Evolutionary conservation across 164 flowering plant genomes (phyloP), one percentile per base, ranked within the genome.

Genomic region (Kalanchoe fedtschenkoi): DNA sequence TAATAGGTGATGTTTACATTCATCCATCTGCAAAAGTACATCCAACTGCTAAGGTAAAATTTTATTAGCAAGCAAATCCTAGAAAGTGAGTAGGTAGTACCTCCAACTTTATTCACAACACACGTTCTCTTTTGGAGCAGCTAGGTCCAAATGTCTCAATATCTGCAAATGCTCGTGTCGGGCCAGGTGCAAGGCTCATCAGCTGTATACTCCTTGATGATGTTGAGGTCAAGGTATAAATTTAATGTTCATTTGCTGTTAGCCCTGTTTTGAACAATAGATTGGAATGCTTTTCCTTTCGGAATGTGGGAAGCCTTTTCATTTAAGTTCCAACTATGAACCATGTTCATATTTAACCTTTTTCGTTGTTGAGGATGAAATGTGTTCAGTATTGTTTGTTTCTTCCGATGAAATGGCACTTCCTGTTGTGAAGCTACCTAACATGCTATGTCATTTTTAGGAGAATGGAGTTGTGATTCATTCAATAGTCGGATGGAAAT

Each of bases 1-100:
- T 91, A 28, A 61, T 66, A 22, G 97, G 96, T 54, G 90, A 89
- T 77, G 97, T 89, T 61, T 95, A 68, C 68, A 67, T 91, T 62
- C 99, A 95, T 74, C 99, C 99, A 63, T 91, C 97, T 5, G 99
- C 99, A 66, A 95, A 95, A 83, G 85, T 95, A 15, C 97, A 95
- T 72, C 89, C 93, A 66, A 83, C 86, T 55, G 96, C 99, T 5
- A 95, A 95, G 97, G 99, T 89, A 67, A 14, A 21, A 16, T 21
- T 62, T 4, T n/a, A n/a, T n/a, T n/a, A n/a, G 5, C 34, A 46
- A 42, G 58, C 33, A 39, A 60, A 65, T 37, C n/a, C 14, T 42
- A 4, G 35, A n/a, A 21, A 19, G 17, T 38, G 43, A 30, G 30
- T 61, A 1, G 62, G 4, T 59, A n/a, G 13, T 8, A 28, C 10